Evolutionary conservation across 257 asterid species (phyloP).

Genomic region (Ajuga chamaepitys): DNA sequence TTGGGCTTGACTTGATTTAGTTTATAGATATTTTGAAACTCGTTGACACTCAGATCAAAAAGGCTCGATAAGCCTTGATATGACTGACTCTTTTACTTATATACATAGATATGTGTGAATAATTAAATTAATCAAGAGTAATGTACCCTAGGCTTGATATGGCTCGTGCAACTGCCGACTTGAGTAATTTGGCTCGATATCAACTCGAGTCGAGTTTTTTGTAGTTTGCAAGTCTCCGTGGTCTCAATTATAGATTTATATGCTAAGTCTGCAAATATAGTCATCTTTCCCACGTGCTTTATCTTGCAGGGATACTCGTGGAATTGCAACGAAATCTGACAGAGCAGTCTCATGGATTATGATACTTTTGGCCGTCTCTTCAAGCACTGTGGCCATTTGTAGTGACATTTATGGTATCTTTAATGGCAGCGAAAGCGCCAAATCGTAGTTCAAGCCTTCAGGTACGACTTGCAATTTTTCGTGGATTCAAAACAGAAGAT

Average conservation of each 20-base stretch:
- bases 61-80: too few species aligned
- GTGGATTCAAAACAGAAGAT: neutral
- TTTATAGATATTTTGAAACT: too few species aligned
- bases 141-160: too few species aligned
- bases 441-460: conserved; percentile 19
- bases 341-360: conserved; percentile 58
- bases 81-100: too few species aligned
- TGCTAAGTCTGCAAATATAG: neutral
- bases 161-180: too few species aligned
- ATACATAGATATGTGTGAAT: too few species aligned
- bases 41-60: too few species aligned
- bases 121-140: too few species aligned
- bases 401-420: conserved; percentile 67
- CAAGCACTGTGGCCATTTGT: conserved; percentile 82
- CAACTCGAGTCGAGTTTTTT: neutral
- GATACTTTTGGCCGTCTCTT: conserved; percentile 70
- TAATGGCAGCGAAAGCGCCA: conserved; percentile 24
- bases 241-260: too few species aligned
- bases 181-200: neutral
- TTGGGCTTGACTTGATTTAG: too few species aligned
- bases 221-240: neutral
- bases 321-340: conserved; percentile 59
- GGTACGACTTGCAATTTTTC: neutral
- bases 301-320: conserved; percentile 59
- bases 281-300: neutral